phyloP scores from a whole-genome alignment of 345 rosid species.

The Eucalyptus camaldulensis region DNA sequence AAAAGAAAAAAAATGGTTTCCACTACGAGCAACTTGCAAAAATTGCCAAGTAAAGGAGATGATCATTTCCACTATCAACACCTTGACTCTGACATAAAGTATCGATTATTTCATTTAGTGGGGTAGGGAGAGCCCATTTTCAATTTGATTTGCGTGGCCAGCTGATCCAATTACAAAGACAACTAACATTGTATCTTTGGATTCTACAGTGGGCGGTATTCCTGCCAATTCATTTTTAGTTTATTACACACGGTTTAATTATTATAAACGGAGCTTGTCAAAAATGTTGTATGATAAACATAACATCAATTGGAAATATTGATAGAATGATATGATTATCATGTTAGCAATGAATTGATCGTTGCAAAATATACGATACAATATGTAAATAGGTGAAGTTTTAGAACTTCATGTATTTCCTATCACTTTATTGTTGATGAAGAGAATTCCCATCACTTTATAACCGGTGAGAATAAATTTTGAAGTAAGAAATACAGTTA shows the following conservation, averaged over 20 bases:
- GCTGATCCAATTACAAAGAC: fast-evolving
- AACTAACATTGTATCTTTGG: no score
- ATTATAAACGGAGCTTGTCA: background rate
- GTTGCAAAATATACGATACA: fast-evolving
- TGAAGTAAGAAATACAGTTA: background rate
- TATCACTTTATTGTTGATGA: background rate
- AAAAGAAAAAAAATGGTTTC: background rate
- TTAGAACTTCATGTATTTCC: background rate
- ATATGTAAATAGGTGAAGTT: background rate
- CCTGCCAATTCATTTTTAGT: background rate
- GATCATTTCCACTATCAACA: background rate
- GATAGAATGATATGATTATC: fast-evolving
- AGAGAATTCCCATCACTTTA: background rate
- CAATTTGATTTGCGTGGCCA: background rate
- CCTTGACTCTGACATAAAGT: background rate
- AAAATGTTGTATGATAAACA: background rate
- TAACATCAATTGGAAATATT: no score
- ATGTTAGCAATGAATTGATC: background rate
- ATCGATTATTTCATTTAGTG: background rate
- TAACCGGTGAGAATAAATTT: background rate
- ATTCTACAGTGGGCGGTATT: background rate
- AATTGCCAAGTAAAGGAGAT: background rate
- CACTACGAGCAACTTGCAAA: background rate
- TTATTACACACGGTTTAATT: background rate
- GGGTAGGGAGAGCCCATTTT: background rate